These are phyloP conservation scores for Pseudogymnoascus sp. DNA, from an alignment of 2,329 filamentous ascomycete species.

Conservation along the genomic window DNA sequence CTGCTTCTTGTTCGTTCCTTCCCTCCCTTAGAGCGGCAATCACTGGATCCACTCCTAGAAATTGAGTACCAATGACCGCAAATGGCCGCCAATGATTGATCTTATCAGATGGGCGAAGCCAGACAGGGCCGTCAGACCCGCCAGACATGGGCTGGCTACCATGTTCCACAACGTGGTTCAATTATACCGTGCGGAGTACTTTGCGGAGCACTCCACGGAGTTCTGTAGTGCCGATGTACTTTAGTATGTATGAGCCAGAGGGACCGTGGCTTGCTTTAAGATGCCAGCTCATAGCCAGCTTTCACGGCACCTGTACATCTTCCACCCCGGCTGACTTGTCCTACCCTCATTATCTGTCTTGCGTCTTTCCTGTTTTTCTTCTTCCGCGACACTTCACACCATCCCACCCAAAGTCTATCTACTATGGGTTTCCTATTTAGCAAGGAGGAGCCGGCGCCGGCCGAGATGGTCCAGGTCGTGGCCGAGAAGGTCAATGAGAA, in stretches of 20 bases:
- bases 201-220: background rate
- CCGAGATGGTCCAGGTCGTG: slow-evolving; percentile 17
- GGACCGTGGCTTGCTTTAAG: background rate
- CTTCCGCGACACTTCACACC: background rate
- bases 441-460: slow-evolving; percentile 17
- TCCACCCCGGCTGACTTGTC: background rate
- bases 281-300: background rate
- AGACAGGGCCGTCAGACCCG: background rate
- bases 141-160: background rate
- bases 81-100: background rate
- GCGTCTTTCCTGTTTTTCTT: background rate
- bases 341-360: background rate
- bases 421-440: slow-evolving; percentile 5
- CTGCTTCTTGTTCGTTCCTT: background rate
- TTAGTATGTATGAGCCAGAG: background rate
- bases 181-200: background rate
- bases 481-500: background rate
- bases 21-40: background rate
- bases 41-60: background rate
- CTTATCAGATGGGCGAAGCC: background rate
- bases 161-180: slow-evolving; percentile 1
- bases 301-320: background rate
- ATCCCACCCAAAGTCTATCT: background rate
- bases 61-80: background rate
- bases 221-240: background rate